Conservation (phyloP, 2,329 filamentous ascomycete genomes). For the Cladosporium sp. region DNA sequence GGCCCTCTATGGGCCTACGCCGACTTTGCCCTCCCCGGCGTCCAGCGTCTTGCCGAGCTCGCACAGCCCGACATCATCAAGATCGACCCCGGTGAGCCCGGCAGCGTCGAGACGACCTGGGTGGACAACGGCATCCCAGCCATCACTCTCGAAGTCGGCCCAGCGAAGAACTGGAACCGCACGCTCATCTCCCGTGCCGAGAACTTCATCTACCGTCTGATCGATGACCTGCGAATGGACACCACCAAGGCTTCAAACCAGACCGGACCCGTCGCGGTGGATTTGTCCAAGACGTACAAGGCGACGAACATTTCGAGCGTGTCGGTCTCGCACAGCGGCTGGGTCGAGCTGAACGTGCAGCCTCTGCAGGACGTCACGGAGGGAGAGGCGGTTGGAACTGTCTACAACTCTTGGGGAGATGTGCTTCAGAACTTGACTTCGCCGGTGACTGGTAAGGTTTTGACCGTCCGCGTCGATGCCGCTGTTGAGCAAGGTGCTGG, state of each 20-base stretch:
- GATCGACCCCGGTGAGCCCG: slow-evolving; percentile 42
- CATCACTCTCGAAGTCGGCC: slow-evolving; percentile 42
- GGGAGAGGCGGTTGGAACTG: slow-evolving; percentile 39
- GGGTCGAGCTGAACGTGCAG: slow-evolving; percentile 30
- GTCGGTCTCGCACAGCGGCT: slow-evolving; percentile 34
- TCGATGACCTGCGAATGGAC: slow-evolving; percentile 18
- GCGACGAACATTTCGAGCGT: slow-evolving; percentile 35
- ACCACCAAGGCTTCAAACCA: slow-evolving; percentile 3
- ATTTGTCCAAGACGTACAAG: slow-evolving; percentile 30
- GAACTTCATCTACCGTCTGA: slow-evolving; percentile 19
- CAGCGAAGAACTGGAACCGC: slow-evolving; percentile 41
- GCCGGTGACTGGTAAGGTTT: slow-evolving; percentile 37
- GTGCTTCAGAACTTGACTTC: slow-evolving; percentile 38
- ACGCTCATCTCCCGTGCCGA: slow-evolving; percentile 39
- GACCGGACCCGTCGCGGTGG: slow-evolving; percentile 9
- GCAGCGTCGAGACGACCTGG: slow-evolving; percentile 42
- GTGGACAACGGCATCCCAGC: slow-evolving; percentile 39
- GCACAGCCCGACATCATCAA: slow-evolving; percentile 43
- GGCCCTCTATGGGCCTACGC: slow-evolving; percentile 44
- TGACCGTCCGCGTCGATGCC: slow-evolving; percentile 38
- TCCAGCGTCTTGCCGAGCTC: slow-evolving; percentile 42
- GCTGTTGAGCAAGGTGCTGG: slow-evolving; percentile 38
- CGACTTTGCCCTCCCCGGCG: slow-evolving; percentile 40
- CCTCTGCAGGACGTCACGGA: slow-evolving; percentile 39
- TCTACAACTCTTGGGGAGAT: slow-evolving; percentile 40